phyloP scores from a whole-genome alignment of 1,284 basidiomycete species.

The Sporisorium exsertum region DNA sequence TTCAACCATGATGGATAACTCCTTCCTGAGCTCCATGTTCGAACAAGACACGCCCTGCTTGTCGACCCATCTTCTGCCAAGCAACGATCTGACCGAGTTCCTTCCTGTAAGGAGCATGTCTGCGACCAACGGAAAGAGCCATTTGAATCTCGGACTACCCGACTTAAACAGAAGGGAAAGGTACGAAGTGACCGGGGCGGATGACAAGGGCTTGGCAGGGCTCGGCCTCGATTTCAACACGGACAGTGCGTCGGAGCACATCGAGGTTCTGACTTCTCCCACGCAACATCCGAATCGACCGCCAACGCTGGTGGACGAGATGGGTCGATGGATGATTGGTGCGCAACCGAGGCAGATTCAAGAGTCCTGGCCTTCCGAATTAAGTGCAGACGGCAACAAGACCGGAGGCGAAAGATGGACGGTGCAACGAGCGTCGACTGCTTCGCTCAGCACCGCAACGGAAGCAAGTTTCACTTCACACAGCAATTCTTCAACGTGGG shows the following conservation, averaged over 20 bases:
- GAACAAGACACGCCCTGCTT: constrained; percentile 31
- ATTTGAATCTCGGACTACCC: neutral
- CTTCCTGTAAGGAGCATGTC: neutral
- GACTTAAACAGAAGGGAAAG: neutral
- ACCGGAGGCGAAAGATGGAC: neutral
- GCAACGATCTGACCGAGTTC: constrained; percentile 22
- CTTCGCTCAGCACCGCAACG: constrained; percentile 20
- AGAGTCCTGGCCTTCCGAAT: neutral
- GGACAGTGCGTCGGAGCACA: neutral
- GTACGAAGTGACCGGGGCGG: neutral
- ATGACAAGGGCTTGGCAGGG: neutral
- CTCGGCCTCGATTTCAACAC: constrained; percentile 18
- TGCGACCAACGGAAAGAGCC: neutral
- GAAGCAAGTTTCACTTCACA: constrained; percentile 18
- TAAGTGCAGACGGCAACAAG: neutral
- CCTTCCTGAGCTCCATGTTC: constrained; percentile 2
- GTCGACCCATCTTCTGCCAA: constrained; percentile 21
- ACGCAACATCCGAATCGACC: neutral
- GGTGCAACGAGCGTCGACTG: constrained; percentile 3
- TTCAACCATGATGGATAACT: neutral
- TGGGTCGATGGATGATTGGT: constrained; percentile 26
- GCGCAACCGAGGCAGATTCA: neutral
- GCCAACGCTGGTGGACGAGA: constrained; percentile 24
- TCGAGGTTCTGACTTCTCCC: neutral
- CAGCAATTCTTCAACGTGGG: constrained; percentile 24